Evolutionary conservation across 805 yeast species (phyloP), one percentile per base, ranked within the genome.

Genomic region (Nakazawaea ishiwadae): DNA sequence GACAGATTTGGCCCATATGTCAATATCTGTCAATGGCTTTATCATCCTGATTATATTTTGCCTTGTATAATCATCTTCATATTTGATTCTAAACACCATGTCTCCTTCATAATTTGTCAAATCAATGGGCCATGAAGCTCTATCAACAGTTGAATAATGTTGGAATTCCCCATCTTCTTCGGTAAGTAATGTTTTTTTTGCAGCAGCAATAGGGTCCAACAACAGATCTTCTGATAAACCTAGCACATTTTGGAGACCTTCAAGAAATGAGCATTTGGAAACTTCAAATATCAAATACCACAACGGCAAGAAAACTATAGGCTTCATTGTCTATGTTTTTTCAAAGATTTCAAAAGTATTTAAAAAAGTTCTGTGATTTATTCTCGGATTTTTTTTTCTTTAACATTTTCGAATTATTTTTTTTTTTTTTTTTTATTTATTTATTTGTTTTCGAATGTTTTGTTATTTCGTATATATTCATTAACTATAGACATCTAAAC

Each of bases 1-100:
- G 4, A 46, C 42, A 21, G 69, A 58, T 16, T 54, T 55, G n/a
- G 71, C 76, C 90, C 90, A 83, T 4, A 69, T 53, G 32, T 63
- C 65, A 18, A 58, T 30, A 2, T 37, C 40, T 24, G 48, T 34
- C 19, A 24, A 8, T 3, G 49, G 37, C n/a, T 54, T 44, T 3
- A 56, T 47, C 5, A 48, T 28, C 37, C 44, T 31, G 2, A 68
- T 35, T 4, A 37, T 15, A 4, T 12, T 3, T 4, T 14, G 46
- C 29, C 54, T 45, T 15, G 51, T 45, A 2, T 39, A 38, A 14
- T 51, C 40, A n/a, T 52, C 46, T 1, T 49, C 39, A 56, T 63
- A 66, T 19, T 50, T 44, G 17, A 77, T 52, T 45, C 84, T 58
- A 14, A 75, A 51, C 14, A 79, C 79, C 35, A 61, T 58, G 24